These are phyloP conservation scores for Paraphaeosphaeria minitans DNA, from an alignment of 2,329 filamentous ascomycete genomes.

Conservation along the genomic window DNA sequence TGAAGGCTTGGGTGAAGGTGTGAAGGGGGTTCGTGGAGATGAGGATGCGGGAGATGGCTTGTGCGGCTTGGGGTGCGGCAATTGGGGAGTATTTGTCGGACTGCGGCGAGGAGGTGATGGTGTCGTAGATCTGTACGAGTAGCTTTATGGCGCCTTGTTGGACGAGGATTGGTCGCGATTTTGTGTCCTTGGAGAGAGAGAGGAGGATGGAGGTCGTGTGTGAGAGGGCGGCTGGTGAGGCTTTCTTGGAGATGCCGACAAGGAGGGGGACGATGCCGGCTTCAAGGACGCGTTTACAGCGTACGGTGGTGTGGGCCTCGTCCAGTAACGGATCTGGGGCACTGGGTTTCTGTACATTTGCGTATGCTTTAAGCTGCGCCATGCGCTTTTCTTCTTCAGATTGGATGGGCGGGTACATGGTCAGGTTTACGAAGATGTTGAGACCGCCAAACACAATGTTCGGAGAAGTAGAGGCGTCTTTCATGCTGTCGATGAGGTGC, in stretches of 20 bases:
- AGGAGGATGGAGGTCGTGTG: slow-evolving; percentile 79
- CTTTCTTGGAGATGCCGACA: slow-evolving; percentile 74
- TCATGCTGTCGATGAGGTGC: slow-evolving; percentile 68
- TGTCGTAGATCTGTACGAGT: slow-evolving; percentile 71
- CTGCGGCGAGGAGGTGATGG: slow-evolving; percentile 49
- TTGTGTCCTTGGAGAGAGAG: slow-evolving; percentile 74
- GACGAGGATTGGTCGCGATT: slow-evolving; percentile 77
- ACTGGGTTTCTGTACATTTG: slow-evolving; percentile 73
- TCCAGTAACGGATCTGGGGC: slow-evolving; percentile 72
- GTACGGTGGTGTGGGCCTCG: slow-evolving; percentile 73
- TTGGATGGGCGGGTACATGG: slow-evolving; percentile 74
- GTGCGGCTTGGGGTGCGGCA: slow-evolving; percentile 66
- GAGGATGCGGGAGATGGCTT: slow-evolving; percentile 81
- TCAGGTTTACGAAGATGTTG: slow-evolving; percentile 85
- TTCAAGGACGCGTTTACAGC: slow-evolving; percentile 80
- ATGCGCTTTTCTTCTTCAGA: slow-evolving; percentile 94
- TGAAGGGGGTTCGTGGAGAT: slow-evolving; percentile 85
- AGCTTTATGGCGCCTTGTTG: slow-evolving; percentile 94
- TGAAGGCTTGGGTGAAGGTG: slow-evolving; percentile 79
- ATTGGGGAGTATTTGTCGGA: slow-evolving; percentile 42
- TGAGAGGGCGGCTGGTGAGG: slow-evolving; percentile 71
- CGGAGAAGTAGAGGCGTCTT: slow-evolving; percentile 43
- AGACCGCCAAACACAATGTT: slow-evolving; percentile 82
- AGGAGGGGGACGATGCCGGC: slow-evolving; percentile 78
- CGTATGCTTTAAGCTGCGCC: slow-evolving; percentile 90